Evolutionary conservation across 148 eudicot species (phyloP), one percentile per base, ranked within the genome.

Genomic region (Suaeda aralocaspica): DNA sequence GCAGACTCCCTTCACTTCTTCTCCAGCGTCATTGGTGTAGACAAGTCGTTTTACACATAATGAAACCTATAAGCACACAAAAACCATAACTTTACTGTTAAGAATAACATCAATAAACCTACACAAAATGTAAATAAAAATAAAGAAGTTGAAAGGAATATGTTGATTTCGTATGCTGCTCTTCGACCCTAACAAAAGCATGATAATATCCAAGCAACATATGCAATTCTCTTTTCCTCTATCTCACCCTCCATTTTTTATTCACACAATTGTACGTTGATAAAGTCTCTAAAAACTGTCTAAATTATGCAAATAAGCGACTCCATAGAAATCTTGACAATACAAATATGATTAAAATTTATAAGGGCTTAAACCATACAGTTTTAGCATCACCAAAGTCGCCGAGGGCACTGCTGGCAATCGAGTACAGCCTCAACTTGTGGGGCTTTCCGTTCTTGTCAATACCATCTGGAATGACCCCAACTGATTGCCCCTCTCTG

Each of bases 371-470:
- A 41, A 72, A 74, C 55, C 92, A 82, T 78, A 91, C 99, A 74
- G 99, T 87, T 84, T 92, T 95, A 70, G 94, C 85, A 80, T 91
- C 94, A 78, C 99, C 99, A 53, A 91, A 89, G 68, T 95, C 99
- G 24, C 99, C 99, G 64, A 89, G 76, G 65, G 99, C 99, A 74
- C 99, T 95, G 88, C 99, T 95, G 67, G 99, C 97, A 77, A 91
- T 95, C 2, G 99, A 95, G 84, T 95, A 95, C 79, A 95, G 67
- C 75, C 97, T 91, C 73, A 95, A 79, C 84, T 91, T 95, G 83
- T 95, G 97, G 71, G 99, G 99, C 81, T 95, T 91, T 64, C 99
- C 97, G 71, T 89, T 95, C 84, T 88, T 88, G 85, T 95, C 99
- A 78, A 80, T 13, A 44, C 99, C 99, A 65, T 95, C 99, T 28